Evolutionary conservation across 208 protist genomes (phyloP), one percentile per base, ranked within the genome.

Genomic region (Blechomonas ayalai): DNA sequence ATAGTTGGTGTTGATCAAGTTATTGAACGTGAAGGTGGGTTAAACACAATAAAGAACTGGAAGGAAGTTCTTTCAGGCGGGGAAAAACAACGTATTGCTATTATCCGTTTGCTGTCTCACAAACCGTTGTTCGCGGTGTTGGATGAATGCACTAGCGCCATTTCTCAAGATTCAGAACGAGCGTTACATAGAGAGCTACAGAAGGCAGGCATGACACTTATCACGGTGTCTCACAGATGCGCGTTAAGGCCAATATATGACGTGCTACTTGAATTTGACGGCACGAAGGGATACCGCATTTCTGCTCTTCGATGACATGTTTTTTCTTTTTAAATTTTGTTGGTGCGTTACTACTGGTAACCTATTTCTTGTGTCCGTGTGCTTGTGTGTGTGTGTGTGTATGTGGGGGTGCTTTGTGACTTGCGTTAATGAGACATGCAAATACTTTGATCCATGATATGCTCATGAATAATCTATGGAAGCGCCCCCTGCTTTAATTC

Each of bases 81-180:
- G 13, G 90, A 96, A 52, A 57, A 74, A 28, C 90, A 96, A 62
- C 74, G 90, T 12, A 57, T 96, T 24, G 82, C 75, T 10, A 43
- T 96, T 13, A 71, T 89, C 22, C 73, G 87, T 3, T 68, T 92
- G 4, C 35, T 93, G n/a, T 57, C 73, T 23, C 86, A 95, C 44
- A 53, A 55, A 4, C 82, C 90, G 0, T 41, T 54, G 9, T 96
- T 95, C 58, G 85, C 73, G 2, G 70, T 95, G 40, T 64, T 96
- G 9, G 90, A 96, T 52, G 90, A 96, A 43, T 92, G 82, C 64
- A 96, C 90, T 4, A 90, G 77, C 48, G 85, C 84, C 25, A 58
- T 96, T 12, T 90, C 87, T 1, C 76, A 90, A 33, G 80, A 88
- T 36, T 71, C 87, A 32, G 88, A 95, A 57, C 61, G 58, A 5